A percentile compares a stretch with the other conserved stretches of the same genome.
Evolutionary conservation across 768 basidiomycete genomes (phyloP).

Genomic region (Gautieria morchelliformis): DNA sequence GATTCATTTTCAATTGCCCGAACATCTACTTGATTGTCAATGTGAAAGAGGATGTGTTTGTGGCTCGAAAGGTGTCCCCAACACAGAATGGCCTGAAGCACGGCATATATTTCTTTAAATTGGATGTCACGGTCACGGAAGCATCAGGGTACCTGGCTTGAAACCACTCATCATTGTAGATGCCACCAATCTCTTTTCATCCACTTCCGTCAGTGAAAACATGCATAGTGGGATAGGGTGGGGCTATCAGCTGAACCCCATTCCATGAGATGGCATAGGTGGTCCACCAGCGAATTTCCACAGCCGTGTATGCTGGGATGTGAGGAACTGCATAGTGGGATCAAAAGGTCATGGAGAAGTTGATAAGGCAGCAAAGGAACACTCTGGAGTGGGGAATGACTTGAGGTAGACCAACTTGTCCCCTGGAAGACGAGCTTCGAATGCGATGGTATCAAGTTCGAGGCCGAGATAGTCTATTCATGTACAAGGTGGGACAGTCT

Average conservation of each 20-base stretch:
- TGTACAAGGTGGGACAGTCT: constrained; percentile 15
- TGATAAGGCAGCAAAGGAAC: constrained; percentile 20
- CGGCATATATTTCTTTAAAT: constrained; percentile 19
- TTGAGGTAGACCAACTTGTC: constrained; percentile 24
- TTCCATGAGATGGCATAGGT: constrained; percentile 22
- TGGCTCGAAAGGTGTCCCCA: constrained; percentile 20
- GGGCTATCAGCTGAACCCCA: constrained; percentile 14
- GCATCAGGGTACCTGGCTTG: constrained; percentile 15
- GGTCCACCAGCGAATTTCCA: constrained; percentile 28
- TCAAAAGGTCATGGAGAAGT: constrained; percentile 21
- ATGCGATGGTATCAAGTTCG: constrained; percentile 13
- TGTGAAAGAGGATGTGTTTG: constrained; percentile 21
- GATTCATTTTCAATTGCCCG: constrained; percentile 4
- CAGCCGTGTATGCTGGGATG: constrained; percentile 15
- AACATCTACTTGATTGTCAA: constrained; percentile 22
- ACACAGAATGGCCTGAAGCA: constrained; percentile 22
- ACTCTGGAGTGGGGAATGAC: constrained; percentile 24
- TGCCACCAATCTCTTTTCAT: constrained; percentile 22
- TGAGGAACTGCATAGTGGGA: constrained; percentile 14
- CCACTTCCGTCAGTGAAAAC: too few relatives aligned
- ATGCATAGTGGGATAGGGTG: constrained; percentile 4
- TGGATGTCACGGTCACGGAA: constrained; percentile 21
- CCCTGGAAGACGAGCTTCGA: constrained; percentile 25
- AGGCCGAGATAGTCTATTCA: constrained; percentile 15
- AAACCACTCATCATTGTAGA: constrained; percentile 19